Conservation (phyloP, 306 rosid species). For the Quercus rubra region DNA sequence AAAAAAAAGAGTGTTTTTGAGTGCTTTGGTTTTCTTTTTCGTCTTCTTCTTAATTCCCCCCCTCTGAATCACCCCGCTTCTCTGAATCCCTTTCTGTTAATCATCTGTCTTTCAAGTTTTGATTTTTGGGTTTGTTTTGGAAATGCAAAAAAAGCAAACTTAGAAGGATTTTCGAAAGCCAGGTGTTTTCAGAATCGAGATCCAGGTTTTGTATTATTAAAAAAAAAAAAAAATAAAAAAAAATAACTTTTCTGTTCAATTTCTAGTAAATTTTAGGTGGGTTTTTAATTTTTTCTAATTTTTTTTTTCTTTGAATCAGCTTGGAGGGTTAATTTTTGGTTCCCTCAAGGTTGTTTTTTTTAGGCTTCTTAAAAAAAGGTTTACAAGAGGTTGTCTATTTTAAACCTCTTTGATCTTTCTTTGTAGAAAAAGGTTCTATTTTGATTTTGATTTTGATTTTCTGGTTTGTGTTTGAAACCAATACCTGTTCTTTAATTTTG, state of each 20-base stretch:
- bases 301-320: constrained; percentile 24
- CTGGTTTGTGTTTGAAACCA: neutral
- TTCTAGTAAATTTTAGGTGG: neutral
- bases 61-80: constrained; percentile 81
- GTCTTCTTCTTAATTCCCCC: constrained; percentile 11
- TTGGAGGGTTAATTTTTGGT: constrained; percentile 67
- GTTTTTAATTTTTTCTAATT: neutral
- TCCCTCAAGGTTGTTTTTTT: constrained; percentile 50
- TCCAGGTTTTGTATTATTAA: constrained; percentile 51
- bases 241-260: neutral
- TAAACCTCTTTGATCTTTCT: constrained; percentile 51
- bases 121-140: constrained; percentile 88
- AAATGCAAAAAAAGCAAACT: constrained; percentile 54
- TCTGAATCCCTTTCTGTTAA: constrained; percentile 99
- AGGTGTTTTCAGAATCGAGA: constrained; percentile 99
- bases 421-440: constrained; percentile 7
- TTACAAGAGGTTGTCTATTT: constrained; percentile 73
- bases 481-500: constrained; percentile 64
- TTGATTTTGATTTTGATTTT: neutral
- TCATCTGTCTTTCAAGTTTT: constrained; percentile 87
- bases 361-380: neutral
- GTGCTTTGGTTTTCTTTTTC: neutral
- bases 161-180: constrained; percentile 66
- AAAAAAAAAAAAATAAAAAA: no score
- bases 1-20: neutral